Percentiles rank a stretch among this genome's conserved stretches.
Conservation (phyloP, 257 asterid species). For the Apocynum venetum region DNA sequence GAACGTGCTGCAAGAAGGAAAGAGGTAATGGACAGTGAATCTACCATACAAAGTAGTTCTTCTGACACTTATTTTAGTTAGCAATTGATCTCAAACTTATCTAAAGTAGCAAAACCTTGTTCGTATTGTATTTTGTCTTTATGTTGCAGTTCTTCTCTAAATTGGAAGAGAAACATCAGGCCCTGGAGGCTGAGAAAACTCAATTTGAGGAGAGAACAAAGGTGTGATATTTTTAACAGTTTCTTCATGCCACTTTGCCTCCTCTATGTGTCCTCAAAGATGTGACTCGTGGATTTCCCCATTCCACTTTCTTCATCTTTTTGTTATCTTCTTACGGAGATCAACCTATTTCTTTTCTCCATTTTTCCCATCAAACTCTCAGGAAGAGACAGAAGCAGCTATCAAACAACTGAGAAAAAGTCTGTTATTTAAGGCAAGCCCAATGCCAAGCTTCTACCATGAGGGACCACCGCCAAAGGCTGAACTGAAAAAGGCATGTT, state of each 20-base stretch:
- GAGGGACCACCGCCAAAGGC: slow-evolving; percentile 79
- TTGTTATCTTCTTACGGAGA: not conserved
- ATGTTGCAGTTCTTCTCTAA: slow-evolving; percentile 56
- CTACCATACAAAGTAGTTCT: not conserved
- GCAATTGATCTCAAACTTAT: slow-evolving; percentile 3
- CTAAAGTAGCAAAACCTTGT: not conserved
- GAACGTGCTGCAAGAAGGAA: slow-evolving; percentile 83
- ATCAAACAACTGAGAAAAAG: slow-evolving; percentile 72
- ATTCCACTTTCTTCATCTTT: slow-evolving; percentile 4
- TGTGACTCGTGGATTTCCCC: not conserved
- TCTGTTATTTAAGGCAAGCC: slow-evolving; percentile 75
- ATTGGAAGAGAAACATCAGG: slow-evolving; percentile 83
- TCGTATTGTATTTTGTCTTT: slow-evolving; percentile 3
- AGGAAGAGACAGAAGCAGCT: slow-evolving; percentile 78
- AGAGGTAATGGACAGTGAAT: slow-evolving; percentile 41
- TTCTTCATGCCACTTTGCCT: not conserved
- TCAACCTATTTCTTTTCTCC: slow-evolving; percentile 5
- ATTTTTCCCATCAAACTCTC: slow-evolving; percentile 18
- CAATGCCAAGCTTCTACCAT: slow-evolving; percentile 91
- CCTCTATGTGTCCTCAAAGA: not conserved
- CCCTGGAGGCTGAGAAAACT: slow-evolving; percentile 65
- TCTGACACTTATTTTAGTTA: not conserved
- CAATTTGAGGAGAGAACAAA: slow-evolving; percentile 66
- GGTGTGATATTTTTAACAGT: slow-evolving; percentile 34
- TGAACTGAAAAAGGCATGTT: slow-evolving; percentile 70